Percentiles rank a stretch among this genome's conserved stretches.
These are phyloP conservation scores for Orobanche coerulescens DNA, from an alignment of 257 asterid genomes.

Conservation along the genomic window DNA sequence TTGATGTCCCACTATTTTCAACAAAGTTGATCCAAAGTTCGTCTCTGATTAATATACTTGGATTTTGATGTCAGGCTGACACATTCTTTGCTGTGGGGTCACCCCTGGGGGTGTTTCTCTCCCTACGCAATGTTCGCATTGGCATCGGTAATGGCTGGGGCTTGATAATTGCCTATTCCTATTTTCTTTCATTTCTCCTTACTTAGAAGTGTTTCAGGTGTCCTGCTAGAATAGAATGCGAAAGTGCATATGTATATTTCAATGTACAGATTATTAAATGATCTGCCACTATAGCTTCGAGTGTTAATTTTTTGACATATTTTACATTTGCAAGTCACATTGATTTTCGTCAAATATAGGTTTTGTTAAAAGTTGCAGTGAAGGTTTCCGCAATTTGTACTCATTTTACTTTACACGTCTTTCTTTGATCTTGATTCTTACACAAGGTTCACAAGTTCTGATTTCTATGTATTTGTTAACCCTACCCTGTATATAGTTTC, in stretches of 20 bases:
- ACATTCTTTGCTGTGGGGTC: slow-evolving; percentile 96
- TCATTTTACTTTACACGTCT: slow-evolving; percentile 3
- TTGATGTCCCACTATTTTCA: background rate
- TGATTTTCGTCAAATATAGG: background rate
- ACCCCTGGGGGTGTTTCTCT: slow-evolving; percentile 93
- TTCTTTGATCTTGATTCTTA: background rate
- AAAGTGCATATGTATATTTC: background rate
- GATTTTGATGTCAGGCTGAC: slow-evolving; percentile 61
- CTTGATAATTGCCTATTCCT: slow-evolving; percentile 4
- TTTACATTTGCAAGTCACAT: background rate
- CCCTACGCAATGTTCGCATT: slow-evolving; percentile 89
- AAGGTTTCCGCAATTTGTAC: background rate
- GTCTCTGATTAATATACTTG: slow-evolving; percentile 18
- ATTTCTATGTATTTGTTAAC: background rate
- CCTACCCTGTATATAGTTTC: background rate
- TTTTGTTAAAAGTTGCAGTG: background rate
- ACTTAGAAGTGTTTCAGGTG: slow-evolving; percentile 1
- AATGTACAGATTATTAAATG: slow-evolving; percentile 1
- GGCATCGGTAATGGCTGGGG: slow-evolving; percentile 63
- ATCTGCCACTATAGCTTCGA: background rate
- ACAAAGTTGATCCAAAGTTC: background rate
- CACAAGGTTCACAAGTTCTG: background rate
- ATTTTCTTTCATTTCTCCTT: background rate
- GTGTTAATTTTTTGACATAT: background rate
- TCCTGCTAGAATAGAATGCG: background rate